Evolutionary conservation across 2,329 filamentous ascomycete genomes (phyloP).

Genomic region (Pseudomassariella vexata): DNA sequence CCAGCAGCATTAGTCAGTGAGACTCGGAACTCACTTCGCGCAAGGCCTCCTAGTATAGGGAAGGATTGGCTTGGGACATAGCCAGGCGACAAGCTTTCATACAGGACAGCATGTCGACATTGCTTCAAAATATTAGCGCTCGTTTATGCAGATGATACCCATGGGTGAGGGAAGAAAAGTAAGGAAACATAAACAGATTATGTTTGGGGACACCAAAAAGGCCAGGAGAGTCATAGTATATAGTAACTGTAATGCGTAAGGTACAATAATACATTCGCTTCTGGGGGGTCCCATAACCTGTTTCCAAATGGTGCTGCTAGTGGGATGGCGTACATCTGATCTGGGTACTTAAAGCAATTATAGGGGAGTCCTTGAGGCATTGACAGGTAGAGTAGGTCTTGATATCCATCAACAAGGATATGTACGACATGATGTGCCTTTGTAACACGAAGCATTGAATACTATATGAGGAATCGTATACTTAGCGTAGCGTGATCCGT

Average conservation of each 20-base stretch:
- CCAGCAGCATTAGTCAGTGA: background rate
- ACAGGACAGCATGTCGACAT: background rate
- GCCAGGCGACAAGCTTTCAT: background rate
- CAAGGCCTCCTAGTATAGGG: background rate
- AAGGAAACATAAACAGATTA: conserved; percentile 5
- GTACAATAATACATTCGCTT: conserved; percentile 19
- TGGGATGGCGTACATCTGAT: too few species aligned
- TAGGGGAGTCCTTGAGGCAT: too few species aligned
- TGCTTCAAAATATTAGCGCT: conserved; percentile 4
- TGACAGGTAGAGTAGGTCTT: too few species aligned
- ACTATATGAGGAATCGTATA: too few species aligned
- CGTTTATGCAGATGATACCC: conserved; percentile 20
- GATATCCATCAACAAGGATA: too few species aligned
- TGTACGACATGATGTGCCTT: too few species aligned
- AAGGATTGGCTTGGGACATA: background rate
- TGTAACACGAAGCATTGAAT: too few species aligned
- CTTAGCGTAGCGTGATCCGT: too few species aligned
- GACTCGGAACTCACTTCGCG: conserved; percentile 1
- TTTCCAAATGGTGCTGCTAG: too few species aligned
- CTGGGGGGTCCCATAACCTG: conserved; percentile 9
- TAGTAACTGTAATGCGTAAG: conserved; percentile 24
- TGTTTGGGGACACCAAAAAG: conserved; percentile 4
- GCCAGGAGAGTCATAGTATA: conserved; percentile 15
- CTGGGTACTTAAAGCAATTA: too few species aligned
- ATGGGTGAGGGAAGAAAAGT: conserved; percentile 8